Percentiles rank a stretch among this genome's conserved stretches.
Conservation (phyloP, 768 basidiomycete species). For the Termitomyces sp. region DNA sequence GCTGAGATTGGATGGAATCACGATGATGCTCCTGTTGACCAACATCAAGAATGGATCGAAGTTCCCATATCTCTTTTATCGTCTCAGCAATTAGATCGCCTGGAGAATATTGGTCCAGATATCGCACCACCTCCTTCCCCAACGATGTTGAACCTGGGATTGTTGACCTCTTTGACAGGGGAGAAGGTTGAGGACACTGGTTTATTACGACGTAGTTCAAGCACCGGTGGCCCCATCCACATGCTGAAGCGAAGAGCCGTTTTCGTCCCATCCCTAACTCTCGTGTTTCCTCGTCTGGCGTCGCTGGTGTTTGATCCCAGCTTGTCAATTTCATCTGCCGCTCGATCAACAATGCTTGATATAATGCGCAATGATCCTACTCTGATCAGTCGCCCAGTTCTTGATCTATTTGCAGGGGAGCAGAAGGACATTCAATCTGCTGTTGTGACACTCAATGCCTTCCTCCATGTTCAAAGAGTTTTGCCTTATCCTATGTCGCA, state of each 20-base stretch:
- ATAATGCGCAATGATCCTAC: conserved; percentile 74
- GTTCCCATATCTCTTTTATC: conserved; percentile 70
- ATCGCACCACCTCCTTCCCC: conserved; percentile 21
- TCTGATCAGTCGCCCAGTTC: conserved; percentile 57
- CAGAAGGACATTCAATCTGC: conserved; percentile 45
- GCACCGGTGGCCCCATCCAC: conserved; percentile 40
- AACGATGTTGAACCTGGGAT: conserved; percentile 29
- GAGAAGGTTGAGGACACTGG: conserved; percentile 27
- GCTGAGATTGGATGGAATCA: conserved; percentile 76
- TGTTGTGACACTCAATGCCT: conserved; percentile 48
- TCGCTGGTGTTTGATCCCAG: conserved; percentile 51
- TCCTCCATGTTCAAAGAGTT: conserved; percentile 51
- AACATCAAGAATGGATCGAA: conserved; percentile 52
- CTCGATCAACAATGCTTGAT: conserved; percentile 56
- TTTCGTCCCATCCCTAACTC: conserved; percentile 59
- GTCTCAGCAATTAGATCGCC: conserved; percentile 48
- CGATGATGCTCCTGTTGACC: conserved; percentile 53
- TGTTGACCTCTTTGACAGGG: conserved; percentile 16
- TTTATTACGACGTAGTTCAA: conserved; percentile 57
- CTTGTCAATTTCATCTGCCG: conserved; percentile 50
- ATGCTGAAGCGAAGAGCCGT: conserved; percentile 59
- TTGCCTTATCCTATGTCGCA: conserved; percentile 67
- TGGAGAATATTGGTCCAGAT: conserved; percentile 32
- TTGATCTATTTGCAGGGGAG: conserved; percentile 57
- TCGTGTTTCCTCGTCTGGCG: conserved; percentile 53